Percentiles rank a stretch among this genome's conserved stretches.
phyloP scores from a whole-genome alignment of 768 basidiomycete species.

The Naematelia encephala region DNA sequence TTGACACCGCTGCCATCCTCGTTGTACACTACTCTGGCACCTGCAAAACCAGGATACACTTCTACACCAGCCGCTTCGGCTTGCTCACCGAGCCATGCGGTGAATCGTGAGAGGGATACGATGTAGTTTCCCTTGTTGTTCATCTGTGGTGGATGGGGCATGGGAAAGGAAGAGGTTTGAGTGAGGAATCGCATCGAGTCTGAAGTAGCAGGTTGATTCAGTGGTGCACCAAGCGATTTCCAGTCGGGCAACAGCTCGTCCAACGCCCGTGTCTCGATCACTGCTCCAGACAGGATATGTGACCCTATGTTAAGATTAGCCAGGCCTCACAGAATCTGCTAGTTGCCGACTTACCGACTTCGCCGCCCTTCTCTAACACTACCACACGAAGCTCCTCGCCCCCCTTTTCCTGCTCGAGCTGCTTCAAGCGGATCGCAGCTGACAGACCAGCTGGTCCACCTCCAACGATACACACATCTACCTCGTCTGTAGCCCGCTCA shows the following conservation, averaged over 20 bases:
- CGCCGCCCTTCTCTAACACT: constrained; percentile 88
- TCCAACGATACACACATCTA: constrained; percentile 96
- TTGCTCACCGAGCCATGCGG: constrained; percentile 80
- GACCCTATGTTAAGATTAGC: constrained; percentile 59
- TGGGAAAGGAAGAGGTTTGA: constrained; percentile 62
- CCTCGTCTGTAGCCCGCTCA: constrained; percentile 82
- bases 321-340: background rate
- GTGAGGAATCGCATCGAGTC: constrained; percentile 86
- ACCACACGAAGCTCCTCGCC: constrained; percentile 78
- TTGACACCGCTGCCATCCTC: constrained; percentile 62
- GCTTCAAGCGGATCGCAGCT: constrained; percentile 93
- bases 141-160: constrained; percentile 98
- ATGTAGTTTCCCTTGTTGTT: constrained; percentile 90
- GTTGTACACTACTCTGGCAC: constrained; percentile 73
- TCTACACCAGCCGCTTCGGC: constrained; percentile 85
- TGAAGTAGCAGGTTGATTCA: constrained; percentile 72
- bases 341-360: constrained; percentile 66
- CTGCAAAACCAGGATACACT: constrained; percentile 94
- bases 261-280: constrained; percentile 86
- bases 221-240: constrained; percentile 68
- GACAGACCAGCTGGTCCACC: constrained; percentile 91
- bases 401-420: constrained; percentile 75
- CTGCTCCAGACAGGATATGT: constrained; percentile 92
- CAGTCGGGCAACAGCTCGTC: constrained; percentile 88
- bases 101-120: constrained; percentile 79